Base-by-base conservation (phyloP, 1,139 yeast genomes). In the Saccharomyces hybrid region DNA sequence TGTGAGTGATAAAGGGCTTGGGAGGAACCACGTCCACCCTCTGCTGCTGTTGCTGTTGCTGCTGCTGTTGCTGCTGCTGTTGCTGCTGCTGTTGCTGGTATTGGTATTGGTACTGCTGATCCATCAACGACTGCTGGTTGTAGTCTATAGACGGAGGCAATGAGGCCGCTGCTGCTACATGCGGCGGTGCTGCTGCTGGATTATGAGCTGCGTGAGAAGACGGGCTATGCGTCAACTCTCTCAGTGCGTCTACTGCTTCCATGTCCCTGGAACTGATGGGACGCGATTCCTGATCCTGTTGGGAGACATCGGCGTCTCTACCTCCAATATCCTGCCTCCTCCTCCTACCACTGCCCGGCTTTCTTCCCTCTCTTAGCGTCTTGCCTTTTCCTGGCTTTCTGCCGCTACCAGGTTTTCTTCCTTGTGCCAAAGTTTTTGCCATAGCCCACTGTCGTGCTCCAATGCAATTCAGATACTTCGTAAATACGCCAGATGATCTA, bases 381-480 rank as follows among this genome's bases (percentile, higher is more conserved):
- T 73, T 73, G 2, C 69, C 75, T 51, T 66, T 70, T 6, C 75
- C 75, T 5, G 75, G 74, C 51, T 71, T 73, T 50, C 76, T 63
- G 2, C 76, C 76, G 58, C 71, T 66, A 0, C 75, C 75, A 2
- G 71, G 73, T 54, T 71, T 72, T 54, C 75, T 67, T 7, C 76
- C 76, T 58, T 72, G 74, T 21, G 73, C 71, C 52, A 73, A 63
- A 34, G 73, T 72, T 56, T 73, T 73, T 6, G 75, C 76, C 76
- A 73, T 71, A 29, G 24, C 24, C 16, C 11, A 31, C 21, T 48
- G 19, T 31, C 41, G 12, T 48, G 27, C 42, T 49, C 47, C n/a
- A 29, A 31, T 38, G 16, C 24, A 49, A 41, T 24, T 49, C 19
- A 34, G 28, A 32, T 7, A 46, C 19, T 24, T 46, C n/a, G 28